A percentile compares a stretch with the other conserved stretches of the same genome.
Conservation (phyloP, 345 rosid genomes). For the Barbarea vulgaris region DNA sequence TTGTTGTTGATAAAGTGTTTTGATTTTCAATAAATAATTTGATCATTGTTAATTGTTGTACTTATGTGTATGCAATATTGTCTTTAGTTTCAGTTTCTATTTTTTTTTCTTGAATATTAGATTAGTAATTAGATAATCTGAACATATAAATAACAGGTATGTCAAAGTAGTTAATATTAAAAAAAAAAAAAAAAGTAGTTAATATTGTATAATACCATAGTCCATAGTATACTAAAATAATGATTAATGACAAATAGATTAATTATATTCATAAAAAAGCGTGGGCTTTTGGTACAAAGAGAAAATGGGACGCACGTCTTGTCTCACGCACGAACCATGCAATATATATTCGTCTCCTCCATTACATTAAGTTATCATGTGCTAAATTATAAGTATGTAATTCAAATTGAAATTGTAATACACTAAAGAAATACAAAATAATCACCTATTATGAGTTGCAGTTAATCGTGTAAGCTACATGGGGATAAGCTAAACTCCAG, state of each 20-base stretch:
- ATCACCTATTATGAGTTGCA: constrained; percentile 27
- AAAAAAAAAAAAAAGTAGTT: too few species aligned
- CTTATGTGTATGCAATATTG: neutral
- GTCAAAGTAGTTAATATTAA: too few species aligned
- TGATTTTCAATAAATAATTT: neutral
- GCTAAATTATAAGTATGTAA: constrained; percentile 24
- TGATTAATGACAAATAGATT: neutral
- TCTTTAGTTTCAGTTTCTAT: neutral
- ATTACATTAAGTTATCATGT: constrained; percentile 37
- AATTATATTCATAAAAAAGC: neutral
- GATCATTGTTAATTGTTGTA: neutral
- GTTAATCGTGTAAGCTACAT: constrained; percentile 41
- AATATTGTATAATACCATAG: constrained; percentile 8
- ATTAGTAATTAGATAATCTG: neutral
- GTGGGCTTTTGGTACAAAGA: neutral
- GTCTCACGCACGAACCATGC: constrained; percentile 41
- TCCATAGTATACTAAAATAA: constrained; percentile 2
- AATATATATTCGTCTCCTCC: constrained; percentile 22
- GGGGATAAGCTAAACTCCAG: constrained; percentile 30
- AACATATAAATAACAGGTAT: constrained; percentile 5
- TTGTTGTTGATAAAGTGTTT: neutral
- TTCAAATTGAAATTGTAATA: neutral
- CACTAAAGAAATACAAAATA: neutral
- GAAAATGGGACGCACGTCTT: constrained; percentile 44
- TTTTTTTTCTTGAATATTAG: neutral